A percentile compares a stretch with the other conserved stretches of the same genome.
phyloP scores from a whole-genome alignment of 140 eudicot genomes.

The Stevia rebaudiana region DNA sequence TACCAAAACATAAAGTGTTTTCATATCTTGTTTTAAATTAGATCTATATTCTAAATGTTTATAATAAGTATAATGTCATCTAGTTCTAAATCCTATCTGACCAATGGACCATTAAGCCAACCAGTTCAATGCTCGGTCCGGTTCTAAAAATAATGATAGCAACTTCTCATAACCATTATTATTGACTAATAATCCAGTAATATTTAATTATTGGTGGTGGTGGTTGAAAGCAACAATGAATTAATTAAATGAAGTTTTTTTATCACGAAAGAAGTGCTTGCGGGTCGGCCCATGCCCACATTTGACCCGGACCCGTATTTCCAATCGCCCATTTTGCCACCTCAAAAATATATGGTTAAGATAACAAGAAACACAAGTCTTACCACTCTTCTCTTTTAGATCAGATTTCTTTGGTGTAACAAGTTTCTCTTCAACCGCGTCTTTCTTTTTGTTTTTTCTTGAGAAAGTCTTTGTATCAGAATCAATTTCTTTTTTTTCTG shows the following conservation, averaged over 20 bases:
- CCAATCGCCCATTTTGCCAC: background rate
- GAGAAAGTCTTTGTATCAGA: conserved; percentile 53
- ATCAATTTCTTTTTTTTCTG: conserved; percentile 30
- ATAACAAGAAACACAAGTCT: conserved; percentile 5
- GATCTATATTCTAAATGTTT: too few relatives aligned
- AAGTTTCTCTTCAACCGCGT: conserved; percentile 52
- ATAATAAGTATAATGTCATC: too few relatives aligned
- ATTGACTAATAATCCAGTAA: background rate
- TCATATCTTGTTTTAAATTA: too few relatives aligned
- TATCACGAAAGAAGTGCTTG: background rate
- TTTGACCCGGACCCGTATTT: background rate
- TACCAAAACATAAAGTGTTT: too few relatives aligned
- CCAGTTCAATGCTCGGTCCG: too few relatives aligned
- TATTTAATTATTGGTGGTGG: background rate
- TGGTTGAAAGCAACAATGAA: background rate
- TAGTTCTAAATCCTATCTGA: too few relatives aligned
- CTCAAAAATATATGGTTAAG: background rate
- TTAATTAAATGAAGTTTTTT: background rate
- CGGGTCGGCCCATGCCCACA: background rate
- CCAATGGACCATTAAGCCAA: too few relatives aligned
- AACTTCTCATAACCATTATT: background rate
- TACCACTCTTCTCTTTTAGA: conserved; percentile 67
- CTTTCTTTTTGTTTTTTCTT: conserved; percentile 57
- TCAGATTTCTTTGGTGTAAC: conserved; percentile 57
- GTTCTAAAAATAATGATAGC: background rate